These are phyloP conservation scores for Microstroma glucosiphilum DNA, from an alignment of 1,284 basidiomycete genomes.

Conservation along the genomic window DNA sequence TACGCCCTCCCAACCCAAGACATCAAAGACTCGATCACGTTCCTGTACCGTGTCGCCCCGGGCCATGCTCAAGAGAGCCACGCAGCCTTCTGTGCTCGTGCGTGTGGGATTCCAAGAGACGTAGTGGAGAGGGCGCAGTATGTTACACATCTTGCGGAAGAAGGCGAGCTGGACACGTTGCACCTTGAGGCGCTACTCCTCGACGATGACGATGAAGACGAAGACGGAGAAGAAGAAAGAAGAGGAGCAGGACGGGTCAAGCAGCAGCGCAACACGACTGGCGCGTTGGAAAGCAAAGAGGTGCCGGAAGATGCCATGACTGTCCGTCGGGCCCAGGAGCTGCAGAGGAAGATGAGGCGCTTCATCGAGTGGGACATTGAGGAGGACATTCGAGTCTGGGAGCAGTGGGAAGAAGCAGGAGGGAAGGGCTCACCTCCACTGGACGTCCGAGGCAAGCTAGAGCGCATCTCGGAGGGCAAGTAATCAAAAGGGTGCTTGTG, in stretches of 20 bases:
- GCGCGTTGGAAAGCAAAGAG: background rate
- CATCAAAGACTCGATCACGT: background rate
- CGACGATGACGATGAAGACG: too few species aligned
- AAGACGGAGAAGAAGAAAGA: too few species aligned
- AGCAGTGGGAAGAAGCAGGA: too few species aligned
- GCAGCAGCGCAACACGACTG: background rate
- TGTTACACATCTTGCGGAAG: background rate
- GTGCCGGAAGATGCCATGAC: background rate
- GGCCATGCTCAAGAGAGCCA: slow-evolving; percentile 12
- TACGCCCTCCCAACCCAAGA: background rate
- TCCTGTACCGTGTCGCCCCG: background rate
- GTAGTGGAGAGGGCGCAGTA: background rate
- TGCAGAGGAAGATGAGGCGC: background rate
- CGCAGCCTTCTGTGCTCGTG: background rate
- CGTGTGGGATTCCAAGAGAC: background rate
- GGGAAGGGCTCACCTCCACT: too few species aligned
- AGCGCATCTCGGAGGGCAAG: too few species aligned
- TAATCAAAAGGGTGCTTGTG: too few species aligned
- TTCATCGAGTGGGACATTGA: slow-evolving; percentile 1
- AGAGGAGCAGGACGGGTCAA: background rate
- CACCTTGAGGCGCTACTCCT: background rate
- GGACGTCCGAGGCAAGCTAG: too few species aligned
- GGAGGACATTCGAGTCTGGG: background rate
- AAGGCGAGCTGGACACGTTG: background rate
- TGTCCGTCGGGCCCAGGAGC: background rate